Evolutionary conservation across 1,139 yeast species (phyloP), one percentile per base, ranked within the genome.

Genomic region (Protomyces lactucae-debilis): DNA sequence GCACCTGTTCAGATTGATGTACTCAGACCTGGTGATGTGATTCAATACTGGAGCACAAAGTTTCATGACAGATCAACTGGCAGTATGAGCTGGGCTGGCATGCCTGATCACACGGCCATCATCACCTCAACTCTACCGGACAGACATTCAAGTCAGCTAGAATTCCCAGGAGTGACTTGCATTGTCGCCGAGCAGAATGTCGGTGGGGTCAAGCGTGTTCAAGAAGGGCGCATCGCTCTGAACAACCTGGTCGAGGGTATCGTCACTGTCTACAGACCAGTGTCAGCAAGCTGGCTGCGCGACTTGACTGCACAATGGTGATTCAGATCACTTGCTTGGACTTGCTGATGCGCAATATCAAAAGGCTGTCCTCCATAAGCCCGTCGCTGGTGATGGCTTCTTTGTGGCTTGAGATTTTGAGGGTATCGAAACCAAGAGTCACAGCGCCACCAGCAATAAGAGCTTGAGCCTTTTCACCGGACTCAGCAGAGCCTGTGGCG

Each of bases 311-410:
- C 48, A n/a, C 21, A 43, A n/a, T 43, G 48, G 48, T 43, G 48
- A 43, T 25, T 43, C 48, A 43, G 10, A n/a, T n/a, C 6, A 21
- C 10, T 32, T 48, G 68, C 37, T 72, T 72, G 10, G 73, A 66
- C 59, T 92, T 93, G 2, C 98, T 98, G 3, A 85, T 75, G 69
- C 96, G 81, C 9, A 91, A 73, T 55, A 92, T 76, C 69, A 92
- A 74, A 61, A 91, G 76, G 66, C 79, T 80, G 9, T 77, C 84
- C 52, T 85, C 93, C 25, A 87, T 77, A 67, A 87, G 74, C 68
- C 82, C 83, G 28, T 75, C 76, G 40, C 79, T 81, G 48, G 83
- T 77, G 59, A 82, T 74, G 1, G 83, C 76, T 67, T 81, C 85
- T 61, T 81, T 83, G 6, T 81, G 80, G 51, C 82, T 84, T 23